Base-by-base conservation (phyloP, 2,329 filamentous ascomycete genomes). In the Aspergillus tanneri region DNA sequence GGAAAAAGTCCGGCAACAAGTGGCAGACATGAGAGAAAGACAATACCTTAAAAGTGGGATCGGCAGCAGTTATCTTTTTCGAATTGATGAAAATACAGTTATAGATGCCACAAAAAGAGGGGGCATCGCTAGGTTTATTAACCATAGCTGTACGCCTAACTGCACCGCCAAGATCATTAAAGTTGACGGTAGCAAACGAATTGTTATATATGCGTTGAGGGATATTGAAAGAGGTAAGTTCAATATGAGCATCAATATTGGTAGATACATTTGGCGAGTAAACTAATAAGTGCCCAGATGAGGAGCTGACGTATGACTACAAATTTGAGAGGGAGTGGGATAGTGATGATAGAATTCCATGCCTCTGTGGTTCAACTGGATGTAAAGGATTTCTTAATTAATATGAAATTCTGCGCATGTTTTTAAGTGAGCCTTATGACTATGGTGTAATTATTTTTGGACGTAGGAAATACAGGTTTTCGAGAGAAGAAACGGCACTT, bases 131-230 rank as follows among this genome's bases (percentile, higher is more conserved):
- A 83, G 93, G 35, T 99, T 99, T 72, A 99, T 99, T 79, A 99
- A 99, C 58, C 79, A 99, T 72, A 95, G 90, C 68, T 99, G 93
- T 72, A 93, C 90, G 74, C 93, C 93, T 5, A 99, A 97, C 68
- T 99, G 93, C 73, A 99, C 93, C 30, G 93, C 93, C 55, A 99
- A 97, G 77, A 99, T 99, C 66, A 99, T 99, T 75, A 95, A 95
- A 71, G 93, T 97, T 46, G 93, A 99, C 66, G 92, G 92, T 55
- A 96, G 89, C 68, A 96, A 96, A 76, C 84, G 93, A 57, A 99
- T 99, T 74, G 93, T 99, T 73, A 99, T 99, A 65, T 99, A 99
- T 76, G 93, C 93, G 30, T 77, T 97, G 67, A 85, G 93, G 67
- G 92, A 97, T 71, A 99, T 99, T 72, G 84, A 83, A 61, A 85